Base-by-base conservation (phyloP, 768 basidiomycete species). In the Phlegmacium glaucopus region DNA sequence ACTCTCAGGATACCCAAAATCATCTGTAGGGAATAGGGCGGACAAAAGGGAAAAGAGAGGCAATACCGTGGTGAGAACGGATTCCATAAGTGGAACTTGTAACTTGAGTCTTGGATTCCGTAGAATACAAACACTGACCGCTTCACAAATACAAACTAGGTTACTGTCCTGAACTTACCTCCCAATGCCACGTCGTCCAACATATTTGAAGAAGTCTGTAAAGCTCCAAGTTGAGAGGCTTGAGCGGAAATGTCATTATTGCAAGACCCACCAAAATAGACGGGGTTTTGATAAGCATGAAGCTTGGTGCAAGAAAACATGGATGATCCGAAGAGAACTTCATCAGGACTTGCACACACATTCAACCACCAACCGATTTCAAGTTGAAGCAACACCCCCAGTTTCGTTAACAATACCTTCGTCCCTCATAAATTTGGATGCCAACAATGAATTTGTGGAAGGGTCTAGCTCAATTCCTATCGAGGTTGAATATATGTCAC, bases 231-330 rank as follows among this genome's bases (percentile, higher is more conserved):
- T 43, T 44, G 30, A 32, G 13, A 32, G 32, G 7, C 45, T 47
- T 17, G 11, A 47, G 9, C 11, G 38, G 37, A 47, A 48, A 48
- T 49, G 48, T 9, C 42, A 34, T 15, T 49, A 49, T 39, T 49
- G 48, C 27, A 45, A 49, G 15, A 45, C 43, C 27, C 42, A 49
- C 43, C 48, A 38, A 38, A 45, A 39, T 45, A 0, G 32, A 32
- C 36, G 25, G 1, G 30, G 48, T n/a, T 49, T 49, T 29, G 34
- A 49, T 45, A 49, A 45, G 27, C 48, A 49, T 18, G 35, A 49
- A 37, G 48, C 2, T 44, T 44, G 43, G 43, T 49, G 48, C 36
- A 49, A 44, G 48, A 49, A 44, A 12, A 44, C 11, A 22, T 49
- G 43, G 48, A 28, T 49, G 2, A 45, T 49, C 43, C 16, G n/a